Base-by-base conservation (phyloP, 345 rosid genomes). In the Lepidium didymum region DNA sequence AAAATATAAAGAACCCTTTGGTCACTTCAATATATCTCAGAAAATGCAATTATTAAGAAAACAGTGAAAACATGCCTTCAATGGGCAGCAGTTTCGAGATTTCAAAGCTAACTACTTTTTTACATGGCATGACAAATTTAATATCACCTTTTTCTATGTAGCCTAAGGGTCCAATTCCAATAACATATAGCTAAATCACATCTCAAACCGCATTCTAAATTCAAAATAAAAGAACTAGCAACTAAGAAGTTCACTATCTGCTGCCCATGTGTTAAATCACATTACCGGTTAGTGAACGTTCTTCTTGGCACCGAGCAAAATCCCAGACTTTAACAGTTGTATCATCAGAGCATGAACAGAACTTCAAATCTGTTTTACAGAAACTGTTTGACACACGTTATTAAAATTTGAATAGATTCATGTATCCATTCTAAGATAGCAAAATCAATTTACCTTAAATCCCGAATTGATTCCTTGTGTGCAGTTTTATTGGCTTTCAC, bases 251-350 rank as follows among this genome's bases (percentile, higher is more conserved):
- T n/a, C 21, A 37, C 29, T 16, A 65, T 57, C 31, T 10, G 41
- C 55, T 19, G 38, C 18, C 23, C 46, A 70, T 34, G 31, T 70
- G 55, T 49, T 70, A 62, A 50, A 55, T 73, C 79, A 87, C 96
- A 79, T 91, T 91, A 94, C 97, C 99, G 57, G 90, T 86, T 69
- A 94, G 78, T 36, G 91, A 86, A 19, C 90, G 80, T 84, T 91
- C 99, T 72, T 91, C 99, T 70, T 86, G 90, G 83, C 92, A 94
- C 74, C 83, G 80, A 53, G 97, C 90, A 76, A 94, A 94, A 79
- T 94, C 99, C 97, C 99, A 94, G 45, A 94, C 93, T 83, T 91
- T 94, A 55, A 94, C 96, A 56, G 96, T 89, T 21, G 91, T 89
- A 78, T 94, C 99, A 76, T 94, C 99, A 56, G 97, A 94, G 72